These are phyloP conservation scores for Gossypium gossypioides DNA, from an alignment of 441 rosid species.

Conservation along the genomic window DNA sequence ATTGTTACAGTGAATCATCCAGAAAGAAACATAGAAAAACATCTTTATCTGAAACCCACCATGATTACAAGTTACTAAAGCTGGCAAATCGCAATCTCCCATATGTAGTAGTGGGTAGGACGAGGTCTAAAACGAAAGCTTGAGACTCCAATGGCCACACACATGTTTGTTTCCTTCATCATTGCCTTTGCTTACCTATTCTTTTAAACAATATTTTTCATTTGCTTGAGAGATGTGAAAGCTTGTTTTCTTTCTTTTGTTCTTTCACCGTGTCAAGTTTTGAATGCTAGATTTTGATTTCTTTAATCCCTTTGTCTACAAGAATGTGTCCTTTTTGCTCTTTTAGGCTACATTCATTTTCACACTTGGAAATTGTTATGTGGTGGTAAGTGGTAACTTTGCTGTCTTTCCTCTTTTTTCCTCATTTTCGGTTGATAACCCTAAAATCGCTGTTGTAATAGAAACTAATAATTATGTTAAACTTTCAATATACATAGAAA, in stretches of 20 bases:
- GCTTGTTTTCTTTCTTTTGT: not conserved
- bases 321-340: not conserved
- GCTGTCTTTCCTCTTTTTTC: not conserved
- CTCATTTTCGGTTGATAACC: not conserved
- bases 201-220: not conserved
- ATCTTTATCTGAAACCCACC: conserved; percentile 1
- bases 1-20: not conserved
- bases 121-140: not conserved
- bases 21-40: not conserved
- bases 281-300: not conserved
- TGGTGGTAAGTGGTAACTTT: not conserved
- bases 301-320: not conserved
- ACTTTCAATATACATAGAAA: not conserved
- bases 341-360: not conserved
- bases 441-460: not conserved
- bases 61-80: conserved; percentile 5
- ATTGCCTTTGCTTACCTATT: not conserved
- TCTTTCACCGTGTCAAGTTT: conserved; percentile 6
- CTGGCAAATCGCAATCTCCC: not conserved
- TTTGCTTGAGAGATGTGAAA: not conserved
- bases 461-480: not conserved
- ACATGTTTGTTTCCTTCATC: not conserved
- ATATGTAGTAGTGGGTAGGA: not conserved
- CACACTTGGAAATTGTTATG: not conserved
- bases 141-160: not conserved